phyloP scores from a whole-genome alignment of 129 eudicot genomes.

The Helichrysum umbraculigerum region DNA sequence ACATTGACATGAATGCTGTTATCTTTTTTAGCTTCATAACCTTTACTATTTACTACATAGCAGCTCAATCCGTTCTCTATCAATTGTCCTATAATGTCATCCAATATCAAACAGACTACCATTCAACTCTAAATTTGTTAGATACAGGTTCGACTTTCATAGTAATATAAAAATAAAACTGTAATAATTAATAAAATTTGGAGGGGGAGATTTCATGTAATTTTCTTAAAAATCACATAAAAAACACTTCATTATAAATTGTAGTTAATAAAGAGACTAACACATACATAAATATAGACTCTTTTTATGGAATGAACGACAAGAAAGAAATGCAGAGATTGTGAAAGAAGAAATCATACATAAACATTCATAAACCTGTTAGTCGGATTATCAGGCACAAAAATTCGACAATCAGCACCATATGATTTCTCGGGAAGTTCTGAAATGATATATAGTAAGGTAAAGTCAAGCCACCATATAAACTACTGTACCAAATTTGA shows the following conservation, averaged over 20 bases:
- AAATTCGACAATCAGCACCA: conserved; percentile 91
- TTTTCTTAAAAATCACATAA: neutral
- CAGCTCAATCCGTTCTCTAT: neutral
- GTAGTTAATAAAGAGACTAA: neutral
- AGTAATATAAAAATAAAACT: neutral
- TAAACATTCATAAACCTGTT: conserved; percentile 98
- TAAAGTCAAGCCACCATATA: conserved; percentile 18
- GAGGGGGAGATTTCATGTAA: neutral
- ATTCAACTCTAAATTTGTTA: neutral
- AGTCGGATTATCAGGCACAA: conserved; percentile 82
- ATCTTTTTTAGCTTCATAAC: conserved; percentile 4
- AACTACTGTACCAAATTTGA: neutral
- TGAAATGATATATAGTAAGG: conserved; percentile 20
- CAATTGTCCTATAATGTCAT: neutral
- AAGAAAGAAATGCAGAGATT: conserved; percentile 22
- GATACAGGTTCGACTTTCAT: neutral
- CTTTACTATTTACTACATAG: neutral
- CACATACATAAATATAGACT: neutral
- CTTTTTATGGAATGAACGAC: neutral
- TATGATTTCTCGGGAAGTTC: conserved; percentile 98
- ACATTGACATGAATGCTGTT: neutral
- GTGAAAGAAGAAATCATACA: conserved; percentile 78
- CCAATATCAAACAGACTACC: no score
- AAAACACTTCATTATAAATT: neutral
- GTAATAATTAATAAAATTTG: neutral